Conservation (phyloP, 2,329 filamentous ascomycete species). For the Alternaria sp. region DNA sequence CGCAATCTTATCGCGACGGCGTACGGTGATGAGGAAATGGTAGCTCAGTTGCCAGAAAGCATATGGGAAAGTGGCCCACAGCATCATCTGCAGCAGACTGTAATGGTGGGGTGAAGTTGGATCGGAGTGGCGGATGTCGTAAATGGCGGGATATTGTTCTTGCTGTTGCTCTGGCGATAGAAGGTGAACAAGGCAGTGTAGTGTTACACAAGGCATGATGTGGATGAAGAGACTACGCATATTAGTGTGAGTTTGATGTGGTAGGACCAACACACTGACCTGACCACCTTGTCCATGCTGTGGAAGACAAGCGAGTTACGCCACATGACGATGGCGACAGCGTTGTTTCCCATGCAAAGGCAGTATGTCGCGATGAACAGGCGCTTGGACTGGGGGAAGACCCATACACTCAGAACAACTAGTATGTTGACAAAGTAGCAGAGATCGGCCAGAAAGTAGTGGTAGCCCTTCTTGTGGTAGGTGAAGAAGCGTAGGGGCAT, state of each 20-base stretch:
- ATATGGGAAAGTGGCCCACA: conserved; percentile 94
- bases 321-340: conserved; percentile 98
- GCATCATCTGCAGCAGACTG: conserved; percentile 81
- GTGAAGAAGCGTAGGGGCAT: conserved; percentile 95
- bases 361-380: conserved; percentile 93
- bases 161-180: conserved; percentile 71
- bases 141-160: conserved; percentile 82
- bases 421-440: conserved; percentile 98
- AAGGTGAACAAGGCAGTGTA: conserved; percentile 92
- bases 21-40: conserved; percentile 94
- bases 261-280: conserved; percentile 55
- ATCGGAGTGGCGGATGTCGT: conserved; percentile 74
- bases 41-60: conserved; percentile 91
- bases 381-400: conserved; percentile 87
- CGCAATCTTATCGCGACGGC: conserved; percentile 93
- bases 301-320: conserved; percentile 98
- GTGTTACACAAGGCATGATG: conserved; percentile 94
- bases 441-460: conserved; percentile 92
- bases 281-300: conserved; percentile 96
- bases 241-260: conserved; percentile 22
- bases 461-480: conserved; percentile 87
- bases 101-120: conserved; percentile 82
- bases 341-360: conserved; percentile 94
- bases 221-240: conserved; percentile 85
- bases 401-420: conserved; percentile 82